Evolutionary conservation across 2,329 filamentous ascomycete species (phyloP), one percentile per base, ranked within the genome.

Genomic region (Dendrostoma leiphaemia): DNA sequence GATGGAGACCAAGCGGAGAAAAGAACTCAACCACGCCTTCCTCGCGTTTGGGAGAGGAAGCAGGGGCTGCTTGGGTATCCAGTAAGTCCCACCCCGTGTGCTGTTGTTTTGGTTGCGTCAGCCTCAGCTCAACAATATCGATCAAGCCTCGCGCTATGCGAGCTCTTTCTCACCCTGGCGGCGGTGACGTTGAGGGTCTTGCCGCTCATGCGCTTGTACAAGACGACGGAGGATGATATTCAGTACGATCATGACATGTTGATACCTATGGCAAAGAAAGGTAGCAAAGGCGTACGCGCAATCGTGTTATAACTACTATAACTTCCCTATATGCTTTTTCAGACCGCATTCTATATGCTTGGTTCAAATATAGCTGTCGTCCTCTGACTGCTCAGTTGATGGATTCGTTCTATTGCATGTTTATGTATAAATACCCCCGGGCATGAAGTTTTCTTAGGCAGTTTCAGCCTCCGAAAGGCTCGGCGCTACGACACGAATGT

Each of bases 41-140:
- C 35, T 64, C 3, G 48, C 59, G 4, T 66, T 64, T 21, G 53
- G 48, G 8, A 64, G 57, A 49, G 63, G 64, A 7, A 64, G 58
- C 29, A 56, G 64, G 19, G 43, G 24, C 12, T 66, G 62, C 26
- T 8, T 62, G 6, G 64, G 62, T 1, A 62, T 63, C 56, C 62
- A 64, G 64, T 66, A 41, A 60, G 63, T n/a, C n/a, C n/a, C n/a
- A n/a, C n/a, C n/a, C n/a, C n/a, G n/a, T n/a, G n/a, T n/a, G n/a
- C n/a, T n/a, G n/a, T n/a, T n/a, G n/a, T n/a, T n/a, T n/a, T n/a
- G n/a, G n/a, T n/a, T n/a, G n/a, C n/a, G n/a, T n/a, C n/a, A n/a
- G n/a, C n/a, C n/a, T n/a, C n/a, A n/a, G n/a, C n/a, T n/a, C n/a
- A n/a, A n/a, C n/a, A n/a, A n/a, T n/a, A n/a, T n/a, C n/a, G n/a